A percentile compares a stretch with the other conserved stretches of the same genome.
Evolutionary conservation across 2,329 filamentous ascomycete genomes (phyloP).

Genomic region (Daldinia sp.): DNA sequence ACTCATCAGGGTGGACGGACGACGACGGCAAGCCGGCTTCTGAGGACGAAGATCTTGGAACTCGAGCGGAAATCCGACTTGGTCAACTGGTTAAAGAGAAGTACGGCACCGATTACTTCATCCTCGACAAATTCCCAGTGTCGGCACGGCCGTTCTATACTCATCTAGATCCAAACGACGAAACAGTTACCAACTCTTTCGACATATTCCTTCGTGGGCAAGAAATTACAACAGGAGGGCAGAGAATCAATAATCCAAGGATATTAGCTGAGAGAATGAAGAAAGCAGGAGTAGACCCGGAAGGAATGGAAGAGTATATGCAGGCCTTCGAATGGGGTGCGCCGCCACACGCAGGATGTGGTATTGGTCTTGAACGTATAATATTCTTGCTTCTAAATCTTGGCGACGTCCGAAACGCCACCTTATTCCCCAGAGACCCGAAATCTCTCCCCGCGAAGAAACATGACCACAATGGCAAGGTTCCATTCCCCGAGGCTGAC

Average conservation of each 20-base stretch:
- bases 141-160: slow-evolving; percentile 90
- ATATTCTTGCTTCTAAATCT: slow-evolving; percentile 86
- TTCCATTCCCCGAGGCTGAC: slow-evolving; percentile 89
- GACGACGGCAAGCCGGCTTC: slow-evolving; percentile 78
- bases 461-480: slow-evolving; percentile 50
- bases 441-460: slow-evolving; percentile 78
- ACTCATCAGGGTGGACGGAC: slow-evolving; percentile 77
- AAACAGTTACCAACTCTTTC: slow-evolving; percentile 80
- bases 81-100: slow-evolving; percentile 86
- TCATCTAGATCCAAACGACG: slow-evolving; percentile 73
- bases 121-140: slow-evolving; percentile 90
- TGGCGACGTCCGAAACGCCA: slow-evolving; percentile 88
- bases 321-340: slow-evolving; percentile 88
- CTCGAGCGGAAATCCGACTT: slow-evolving; percentile 85
- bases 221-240: slow-evolving; percentile 90
- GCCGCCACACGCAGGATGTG: slow-evolving; percentile 88
- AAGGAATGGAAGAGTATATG: slow-evolving; percentile 90
- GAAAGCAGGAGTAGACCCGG: slow-evolving; percentile 76
- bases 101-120: slow-evolving; percentile 89
- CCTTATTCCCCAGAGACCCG: slow-evolving; percentile 86
- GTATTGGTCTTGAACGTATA: slow-evolving; percentile 88
- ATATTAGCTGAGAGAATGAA: slow-evolving; percentile 82
- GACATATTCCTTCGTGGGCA: slow-evolving; percentile 95
- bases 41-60: slow-evolving; percentile 81
- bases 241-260: slow-evolving; percentile 85